phyloP scores from a whole-genome alignment of 2,329 filamentous ascomycete genomes.

The Fusarium transvaalense region DNA sequence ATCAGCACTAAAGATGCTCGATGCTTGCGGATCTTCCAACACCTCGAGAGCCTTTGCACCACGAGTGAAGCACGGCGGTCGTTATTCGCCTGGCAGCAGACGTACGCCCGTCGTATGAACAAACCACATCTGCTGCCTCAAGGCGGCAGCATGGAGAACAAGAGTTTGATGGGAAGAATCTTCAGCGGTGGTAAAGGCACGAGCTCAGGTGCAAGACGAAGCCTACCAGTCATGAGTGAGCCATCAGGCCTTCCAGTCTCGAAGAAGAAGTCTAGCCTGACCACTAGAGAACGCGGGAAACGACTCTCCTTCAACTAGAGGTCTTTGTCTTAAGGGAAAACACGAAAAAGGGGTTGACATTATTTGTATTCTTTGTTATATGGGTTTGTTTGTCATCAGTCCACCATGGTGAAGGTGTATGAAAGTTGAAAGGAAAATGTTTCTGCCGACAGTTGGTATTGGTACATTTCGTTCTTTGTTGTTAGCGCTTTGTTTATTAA shows the following conservation, averaged over 20 bases:
- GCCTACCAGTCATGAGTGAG: slow-evolving; percentile 32
- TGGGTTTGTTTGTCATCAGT: neutral
- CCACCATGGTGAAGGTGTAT: slow-evolving; percentile 7
- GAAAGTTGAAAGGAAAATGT: slow-evolving; percentile 14
- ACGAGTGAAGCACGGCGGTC: slow-evolving; percentile 63
- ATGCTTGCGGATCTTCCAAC: slow-evolving; percentile 59
- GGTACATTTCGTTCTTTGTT: slow-evolving; percentile 7
- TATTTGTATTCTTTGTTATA: slow-evolving; percentile 5
- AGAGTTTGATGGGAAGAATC: slow-evolving; percentile 48
- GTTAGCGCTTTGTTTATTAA: slow-evolving; percentile 17
- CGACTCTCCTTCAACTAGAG: slow-evolving; percentile 35
- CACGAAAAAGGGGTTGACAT: neutral
- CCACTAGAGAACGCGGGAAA: slow-evolving; percentile 23
- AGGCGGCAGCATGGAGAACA: slow-evolving; percentile 52
- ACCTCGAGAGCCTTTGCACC: slow-evolving; percentile 61
- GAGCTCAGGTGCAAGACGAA: slow-evolving; percentile 41
- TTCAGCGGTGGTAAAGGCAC: slow-evolving; percentile 43
- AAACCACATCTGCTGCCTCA: slow-evolving; percentile 57
- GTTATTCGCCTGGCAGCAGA: slow-evolving; percentile 63
- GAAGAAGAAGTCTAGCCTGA: slow-evolving; percentile 9
- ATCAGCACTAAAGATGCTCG: slow-evolving; percentile 56
- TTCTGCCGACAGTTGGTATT: slow-evolving; percentile 13
- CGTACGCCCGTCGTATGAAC: slow-evolving; percentile 58
- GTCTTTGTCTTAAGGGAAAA: neutral
- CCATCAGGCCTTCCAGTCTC: slow-evolving; percentile 13